Conservation (phyloP, 2,329 filamentous ascomycete genomes). For the Parastagonospora nodorum region DNA sequence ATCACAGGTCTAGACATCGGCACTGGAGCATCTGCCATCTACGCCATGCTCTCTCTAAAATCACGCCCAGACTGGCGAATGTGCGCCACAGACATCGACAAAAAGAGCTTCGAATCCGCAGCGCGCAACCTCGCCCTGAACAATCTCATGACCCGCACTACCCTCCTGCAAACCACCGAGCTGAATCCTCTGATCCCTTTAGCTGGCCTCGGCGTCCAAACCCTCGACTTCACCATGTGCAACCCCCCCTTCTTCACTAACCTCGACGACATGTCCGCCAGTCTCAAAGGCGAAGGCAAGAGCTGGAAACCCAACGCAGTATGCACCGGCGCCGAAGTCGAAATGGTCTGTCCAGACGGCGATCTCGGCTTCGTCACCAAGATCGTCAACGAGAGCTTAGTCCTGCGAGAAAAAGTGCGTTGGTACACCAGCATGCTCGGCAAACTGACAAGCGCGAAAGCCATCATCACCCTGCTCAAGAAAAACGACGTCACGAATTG, state of each 20-base stretch:
- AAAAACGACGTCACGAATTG: conserved; percentile 71
- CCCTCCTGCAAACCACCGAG: conserved; percentile 60
- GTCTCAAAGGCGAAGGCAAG: conserved; percentile 65
- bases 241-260: conserved; percentile 96
- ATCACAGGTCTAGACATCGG: conserved; percentile 82
- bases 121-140: conserved; percentile 71
- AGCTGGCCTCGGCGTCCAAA: conserved; percentile 56
- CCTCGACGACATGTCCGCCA: conserved; percentile 67
- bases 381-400: conserved; percentile 72
- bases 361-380: conserved; percentile 75
- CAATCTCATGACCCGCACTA: conserved; percentile 66
- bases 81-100: conserved; percentile 71
- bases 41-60: conserved; percentile 77
- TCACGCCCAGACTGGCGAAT: conserved; percentile 68
- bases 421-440: conserved; percentile 96
- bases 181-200: conserved; percentile 67
- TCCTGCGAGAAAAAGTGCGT: conserved; percentile 64
- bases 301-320: conserved; percentile 70
- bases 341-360: conserved; percentile 85
- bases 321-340: conserved; percentile 75
- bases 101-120: conserved; percentile 69
- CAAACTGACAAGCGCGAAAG: conserved; percentile 70
- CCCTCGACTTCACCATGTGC: conserved; percentile 84
- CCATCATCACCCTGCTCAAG: conserved; percentile 65
- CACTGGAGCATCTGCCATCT: conserved; percentile 89